A percentile compares a stretch with the other conserved stretches of the same genome.
Evolutionary conservation across 352 stramenopile genomes (phyloP).

Genomic region (Phytophthora agathidicida): DNA sequence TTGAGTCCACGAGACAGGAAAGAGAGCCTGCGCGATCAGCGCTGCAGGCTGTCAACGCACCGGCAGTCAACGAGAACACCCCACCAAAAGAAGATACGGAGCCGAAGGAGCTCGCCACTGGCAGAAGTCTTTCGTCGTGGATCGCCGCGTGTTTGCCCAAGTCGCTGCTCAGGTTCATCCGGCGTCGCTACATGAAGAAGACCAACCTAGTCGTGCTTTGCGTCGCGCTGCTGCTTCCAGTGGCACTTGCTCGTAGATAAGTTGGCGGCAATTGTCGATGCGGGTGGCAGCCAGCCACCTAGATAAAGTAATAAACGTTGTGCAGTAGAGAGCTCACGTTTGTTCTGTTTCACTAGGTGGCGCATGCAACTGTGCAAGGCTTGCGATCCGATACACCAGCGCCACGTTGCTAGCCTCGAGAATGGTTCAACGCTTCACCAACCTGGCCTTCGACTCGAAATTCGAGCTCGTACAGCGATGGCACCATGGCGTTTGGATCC

Average conservation of each 20-base stretch:
- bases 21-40: constrained; percentile 1
- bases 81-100: not conserved
- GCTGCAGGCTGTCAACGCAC: not conserved
- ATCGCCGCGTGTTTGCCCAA: constrained; percentile 32
- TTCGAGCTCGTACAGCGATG: too few relatives aligned
- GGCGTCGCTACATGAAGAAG: constrained; percentile 40
- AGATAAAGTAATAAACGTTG: constrained; percentile 22
- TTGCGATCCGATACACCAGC: too few relatives aligned
- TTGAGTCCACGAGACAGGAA: constrained; percentile 14
- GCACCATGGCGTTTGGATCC: constrained; percentile 1
- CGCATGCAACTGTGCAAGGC: constrained; percentile 10
- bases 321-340: not conserved
- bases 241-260: constrained; percentile 43
- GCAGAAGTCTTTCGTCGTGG: constrained; percentile 19
- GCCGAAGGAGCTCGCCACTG: constrained; percentile 12
- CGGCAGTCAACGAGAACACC: not conserved
- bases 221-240: constrained; percentile 41
- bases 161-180: constrained; percentile 39
- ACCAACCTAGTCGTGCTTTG: constrained; percentile 46
- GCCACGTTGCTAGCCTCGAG: too few relatives aligned
- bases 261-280: not conserved
- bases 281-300: not conserved
- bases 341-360: constrained; percentile 2
- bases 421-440: too few relatives aligned
- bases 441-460: too few relatives aligned